Evolutionary conservation across 257 asterid genomes (phyloP), one percentile per base, ranked within the genome.

Genomic region (Forsythia viridissima): DNA sequence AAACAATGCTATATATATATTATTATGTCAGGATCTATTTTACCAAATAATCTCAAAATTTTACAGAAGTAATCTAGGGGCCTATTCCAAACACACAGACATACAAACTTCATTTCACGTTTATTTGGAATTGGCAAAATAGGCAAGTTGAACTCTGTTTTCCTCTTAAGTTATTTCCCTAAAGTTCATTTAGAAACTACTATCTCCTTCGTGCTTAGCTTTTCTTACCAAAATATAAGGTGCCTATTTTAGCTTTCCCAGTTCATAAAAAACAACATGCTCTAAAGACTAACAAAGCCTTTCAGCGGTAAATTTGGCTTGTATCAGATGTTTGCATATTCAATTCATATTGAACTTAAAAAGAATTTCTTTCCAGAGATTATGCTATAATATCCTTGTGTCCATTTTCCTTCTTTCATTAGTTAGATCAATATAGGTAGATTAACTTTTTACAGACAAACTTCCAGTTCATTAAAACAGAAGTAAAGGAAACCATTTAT

Each of bases 81-180:
- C 77, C 75, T 48, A 83, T 69, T 59, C 46, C 52, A 34, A 67
- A 70, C 30, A 66, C 76, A 65, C 44, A 37, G 38, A 76, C 63
- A 67, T 20, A 75, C 59, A 71, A 34, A 6, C 76, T 72, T 34
- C 4, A 51, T 20, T 42, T 9, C 39, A 30, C 8, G 5, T 73
- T 30, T 34, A 46, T 5, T 77, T 76, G 61, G 51, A 78, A 70
- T 63, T 74, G 37, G 9, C 70, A 67, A 4, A 57, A 39, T 63
- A 30, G 43, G 37, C 6, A 46, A 12, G 55, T 46, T 12, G 55
- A 6, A 46, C 18, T 46, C 4, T 4, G 5, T 13, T 46, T 12
- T 46, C 13, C 1, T 18, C 13, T 46, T 3, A 46, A 46, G 55
- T 39, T 51, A 67, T 37, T 41, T 57, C 66, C 30, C 34, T 1